These are phyloP conservation scores for Solanum tacnaense DNA, from an alignment of 257 asterid species.

Conservation along the genomic window DNA sequence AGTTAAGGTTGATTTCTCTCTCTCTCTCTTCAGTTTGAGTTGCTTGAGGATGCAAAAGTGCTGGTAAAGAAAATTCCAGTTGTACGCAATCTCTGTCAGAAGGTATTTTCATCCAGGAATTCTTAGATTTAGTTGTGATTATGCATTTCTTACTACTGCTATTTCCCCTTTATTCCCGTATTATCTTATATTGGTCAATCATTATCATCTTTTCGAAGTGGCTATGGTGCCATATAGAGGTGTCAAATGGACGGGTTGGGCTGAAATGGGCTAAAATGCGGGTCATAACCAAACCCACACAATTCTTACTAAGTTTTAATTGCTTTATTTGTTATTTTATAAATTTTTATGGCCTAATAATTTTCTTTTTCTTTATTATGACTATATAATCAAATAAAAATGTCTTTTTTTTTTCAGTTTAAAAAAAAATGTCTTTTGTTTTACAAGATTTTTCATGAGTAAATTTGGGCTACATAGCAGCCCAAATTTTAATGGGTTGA, in stretches of 20 bases:
- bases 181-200: not conserved
- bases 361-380: not conserved
- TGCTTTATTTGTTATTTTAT: not conserved
- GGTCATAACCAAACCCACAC: not conserved
- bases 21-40: slow-evolving; percentile 48
- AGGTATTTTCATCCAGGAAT: slow-evolving; percentile 32
- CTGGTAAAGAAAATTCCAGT: slow-evolving; percentile 67
- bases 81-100: slow-evolving; percentile 71
- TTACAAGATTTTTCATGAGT: not conserved
- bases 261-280: not conserved
- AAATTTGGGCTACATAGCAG: not conserved
- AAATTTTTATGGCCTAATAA: not conserved
- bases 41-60: slow-evolving; percentile 55
- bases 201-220: not conserved
- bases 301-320: not conserved
- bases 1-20: not conserved
- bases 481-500: not conserved
- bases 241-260: not conserved
- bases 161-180: not conserved
- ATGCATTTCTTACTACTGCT: not conserved
- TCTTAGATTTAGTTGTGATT: not conserved
- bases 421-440: too few relatives aligned
- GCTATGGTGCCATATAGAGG: not conserved
- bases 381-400: not conserved
- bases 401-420: not conserved